Evolutionary conservation across 2,329 filamentous ascomycete species (phyloP), one percentile per base, ranked within the genome.

Genomic region (Pseudogymnoascus sp.): DNA sequence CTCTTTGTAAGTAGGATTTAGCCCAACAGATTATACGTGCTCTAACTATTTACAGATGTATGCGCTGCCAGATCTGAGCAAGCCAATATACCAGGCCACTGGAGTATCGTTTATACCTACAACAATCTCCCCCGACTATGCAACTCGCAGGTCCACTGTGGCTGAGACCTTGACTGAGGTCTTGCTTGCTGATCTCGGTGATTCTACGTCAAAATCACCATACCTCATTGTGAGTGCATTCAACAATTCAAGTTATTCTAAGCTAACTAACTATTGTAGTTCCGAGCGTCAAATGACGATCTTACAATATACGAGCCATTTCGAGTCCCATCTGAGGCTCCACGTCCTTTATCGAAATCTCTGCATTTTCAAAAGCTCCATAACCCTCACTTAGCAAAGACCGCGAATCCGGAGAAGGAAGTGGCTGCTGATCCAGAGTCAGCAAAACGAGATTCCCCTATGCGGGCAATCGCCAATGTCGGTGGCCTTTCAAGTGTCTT

Each of bases 231-330:
- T 93, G 78, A 77, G 88, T 75, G 18, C 61, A 16, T 33, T 55
- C 14, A 14, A 12, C 18, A 33, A 4, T 28, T 21, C 9, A 3
- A 55, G 14, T 55, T 55, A n/a, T 14, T 14, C 14, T 3, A 23
- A 40, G 2, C 2, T 8, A 33, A 35, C 49, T 31, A 21, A 37
- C 5, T 58, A 5, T 63, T 23, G 12, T 62, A 92, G 89, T 78
- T 93, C 28, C 89, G 93, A 60, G 91, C 91, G 59, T 81, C 84
- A 8, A 88, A 85, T 64, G 89, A 96, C 66, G 93, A 97, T 71
- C 78, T 97, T 35, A 88, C 89, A 9, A 83, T 97, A 52, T 99
- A 97, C 72, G 87, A 95, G 72, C 92, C 93, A 1, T 88, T 91
- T 68, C 81, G 84, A 43, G 77, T 77, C 65, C 76, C 71, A 40